Evolutionary conservation across 1,284 basidiomycete species (phyloP).

Genomic region (Sutorius eximius): DNA sequence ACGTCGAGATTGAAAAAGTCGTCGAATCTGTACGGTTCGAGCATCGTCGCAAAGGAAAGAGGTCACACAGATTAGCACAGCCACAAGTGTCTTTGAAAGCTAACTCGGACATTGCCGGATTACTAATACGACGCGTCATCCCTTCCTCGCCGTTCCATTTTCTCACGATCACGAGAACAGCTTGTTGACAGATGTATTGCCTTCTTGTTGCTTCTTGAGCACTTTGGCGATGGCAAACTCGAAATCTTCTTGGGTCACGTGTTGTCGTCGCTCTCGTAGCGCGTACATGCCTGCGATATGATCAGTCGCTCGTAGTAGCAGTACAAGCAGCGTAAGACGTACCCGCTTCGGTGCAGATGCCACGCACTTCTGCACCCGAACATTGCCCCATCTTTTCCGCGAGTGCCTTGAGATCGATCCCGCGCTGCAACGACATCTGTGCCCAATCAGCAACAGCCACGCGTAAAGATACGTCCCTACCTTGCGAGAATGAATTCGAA

Average conservation of each 20-base stretch:
- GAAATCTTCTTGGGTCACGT: slow-evolving; percentile 98
- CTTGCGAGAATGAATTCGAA: slow-evolving; percentile 97
- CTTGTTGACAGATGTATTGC: slow-evolving; percentile 89
- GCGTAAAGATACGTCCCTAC: slow-evolving; percentile 38
- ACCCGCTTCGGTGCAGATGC: slow-evolving; percentile 98
- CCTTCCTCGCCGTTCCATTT: not conserved
- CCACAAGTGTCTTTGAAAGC: too few species aligned
- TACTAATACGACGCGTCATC: slow-evolving; percentile 24
- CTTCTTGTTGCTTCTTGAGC: slow-evolving; percentile 90
- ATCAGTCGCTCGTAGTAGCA: too few species aligned
- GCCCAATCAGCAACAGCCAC: slow-evolving; percentile 3
- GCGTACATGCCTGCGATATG: slow-evolving; percentile 85
- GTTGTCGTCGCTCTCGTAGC: slow-evolving; percentile 89
- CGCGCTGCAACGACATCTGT: slow-evolving; percentile 96
- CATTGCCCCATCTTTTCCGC: slow-evolving; percentile 99
- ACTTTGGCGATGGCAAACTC: slow-evolving; percentile 97
- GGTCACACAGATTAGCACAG: too few species aligned
- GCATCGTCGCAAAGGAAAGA: slow-evolving; percentile 2
- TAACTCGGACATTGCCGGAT: slow-evolving; percentile 17
- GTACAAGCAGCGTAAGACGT: slow-evolving; percentile 22
- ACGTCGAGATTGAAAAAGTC: slow-evolving; percentile 55
- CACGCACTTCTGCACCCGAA: slow-evolving; percentile 95
- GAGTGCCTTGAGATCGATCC: slow-evolving; percentile 91
- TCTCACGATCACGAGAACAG: slow-evolving; percentile 60
- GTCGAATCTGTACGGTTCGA: slow-evolving; percentile 39